phyloP scores from a whole-genome alignment of 108 stramenopile genomes.

The Epithemia pelagica region DNA sequence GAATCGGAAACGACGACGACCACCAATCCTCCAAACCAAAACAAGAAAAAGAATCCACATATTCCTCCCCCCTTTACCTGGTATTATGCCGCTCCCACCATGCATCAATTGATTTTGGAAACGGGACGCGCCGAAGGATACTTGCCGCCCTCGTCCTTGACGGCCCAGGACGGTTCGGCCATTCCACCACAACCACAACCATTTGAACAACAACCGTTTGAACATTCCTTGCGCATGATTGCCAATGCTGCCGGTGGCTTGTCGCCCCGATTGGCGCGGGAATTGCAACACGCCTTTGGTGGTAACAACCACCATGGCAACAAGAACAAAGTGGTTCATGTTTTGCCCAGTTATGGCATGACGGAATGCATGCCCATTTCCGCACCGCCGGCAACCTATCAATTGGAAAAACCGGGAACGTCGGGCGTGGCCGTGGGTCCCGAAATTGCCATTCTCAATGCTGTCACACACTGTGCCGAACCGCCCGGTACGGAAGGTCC shows the following conservation, averaged over 20 bases:
- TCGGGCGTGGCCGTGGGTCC: constrained; percentile 41
- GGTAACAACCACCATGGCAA: too few relatives aligned
- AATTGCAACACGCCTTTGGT: constrained; percentile 31
- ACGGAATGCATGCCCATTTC: constrained; percentile 74
- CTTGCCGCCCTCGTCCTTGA: constrained; percentile 5
- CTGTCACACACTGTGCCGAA: constrained; percentile 1
- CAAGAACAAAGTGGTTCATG: too few relatives aligned
- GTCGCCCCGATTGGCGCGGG: constrained; percentile 38
- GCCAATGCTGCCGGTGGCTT: constrained; percentile 69
- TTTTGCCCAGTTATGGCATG: constrained; percentile 67
- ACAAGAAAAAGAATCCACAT: neutral
- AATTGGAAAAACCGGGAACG: constrained; percentile 44
- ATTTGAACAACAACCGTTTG: neutral
- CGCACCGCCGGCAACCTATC: constrained; percentile 46
- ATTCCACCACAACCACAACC: neutral
- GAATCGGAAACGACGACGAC: too few relatives aligned
- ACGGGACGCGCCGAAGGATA: constrained; percentile 12
- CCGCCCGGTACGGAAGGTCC: constrained; percentile 23
- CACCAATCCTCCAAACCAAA: neutral
- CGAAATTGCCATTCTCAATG: constrained; percentile 36
- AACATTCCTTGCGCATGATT: constrained; percentile 39
- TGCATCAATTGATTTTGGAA: constrained; percentile 58
- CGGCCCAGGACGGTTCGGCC: neutral
- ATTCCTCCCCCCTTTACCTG: constrained; percentile 27
- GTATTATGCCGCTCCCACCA: constrained; percentile 74